These are phyloP conservation scores for Alternaria brassicae DNA, from an alignment of 2,329 filamentous ascomycete species.

Conservation along the genomic window DNA sequence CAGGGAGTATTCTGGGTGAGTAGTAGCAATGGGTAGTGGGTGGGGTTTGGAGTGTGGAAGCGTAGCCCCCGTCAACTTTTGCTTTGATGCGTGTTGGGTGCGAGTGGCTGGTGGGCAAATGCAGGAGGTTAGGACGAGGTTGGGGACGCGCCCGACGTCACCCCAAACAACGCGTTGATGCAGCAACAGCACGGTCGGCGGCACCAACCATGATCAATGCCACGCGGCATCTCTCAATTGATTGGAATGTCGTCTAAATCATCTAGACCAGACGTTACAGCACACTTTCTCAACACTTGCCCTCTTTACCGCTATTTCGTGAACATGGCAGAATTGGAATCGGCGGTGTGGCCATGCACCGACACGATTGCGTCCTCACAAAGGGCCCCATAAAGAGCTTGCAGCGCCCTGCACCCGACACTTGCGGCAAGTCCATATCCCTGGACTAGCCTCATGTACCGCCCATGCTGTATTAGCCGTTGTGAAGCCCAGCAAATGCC, in stretches of 20 bases:
- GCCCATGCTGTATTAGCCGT: background rate
- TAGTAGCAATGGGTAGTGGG: slow-evolving; percentile 17
- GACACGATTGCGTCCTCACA: background rate
- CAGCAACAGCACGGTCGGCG: slow-evolving; percentile 18
- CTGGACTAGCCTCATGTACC: background rate
- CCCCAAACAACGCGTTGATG: slow-evolving; percentile 30
- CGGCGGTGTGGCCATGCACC: background rate
- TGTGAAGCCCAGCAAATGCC: background rate
- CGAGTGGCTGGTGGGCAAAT: slow-evolving; percentile 17
- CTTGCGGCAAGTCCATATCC: background rate
- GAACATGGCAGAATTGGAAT: background rate
- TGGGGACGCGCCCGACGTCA: slow-evolving; percentile 22
- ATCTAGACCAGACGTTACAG: background rate
- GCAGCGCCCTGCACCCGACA: background rate
- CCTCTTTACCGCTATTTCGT: background rate
- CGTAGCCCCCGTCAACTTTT: slow-evolving; percentile 22
- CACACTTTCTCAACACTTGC: background rate
- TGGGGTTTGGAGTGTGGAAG: slow-evolving; percentile 18
- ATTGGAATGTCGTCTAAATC: background rate
- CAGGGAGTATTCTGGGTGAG: slow-evolving; percentile 18
- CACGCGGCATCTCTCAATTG: slow-evolving; percentile 13
- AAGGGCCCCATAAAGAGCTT: slow-evolving; percentile 1
- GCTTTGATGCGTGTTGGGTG: slow-evolving; percentile 14
- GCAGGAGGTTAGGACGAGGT: slow-evolving; percentile 24
- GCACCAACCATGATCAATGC: slow-evolving; percentile 2